Evolutionary conservation across 345 rosid genomes (phyloP), one percentile per base, ranked within the genome.

Genomic region (Turritis glabra): DNA sequence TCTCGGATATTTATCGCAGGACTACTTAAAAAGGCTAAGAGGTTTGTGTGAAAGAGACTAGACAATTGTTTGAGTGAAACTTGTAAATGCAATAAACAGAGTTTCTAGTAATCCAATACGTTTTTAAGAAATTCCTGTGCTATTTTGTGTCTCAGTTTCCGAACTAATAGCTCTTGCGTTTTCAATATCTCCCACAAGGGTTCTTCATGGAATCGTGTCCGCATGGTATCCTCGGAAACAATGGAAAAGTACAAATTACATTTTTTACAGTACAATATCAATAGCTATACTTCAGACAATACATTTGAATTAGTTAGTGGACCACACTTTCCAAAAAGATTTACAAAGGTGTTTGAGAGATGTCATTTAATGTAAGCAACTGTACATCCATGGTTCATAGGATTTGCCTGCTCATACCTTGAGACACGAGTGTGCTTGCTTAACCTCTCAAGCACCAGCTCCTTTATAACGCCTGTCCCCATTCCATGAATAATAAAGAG

Each of bases 311-410:
- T 69, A 55, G 29, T 54, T 29, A 26, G 62, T 43, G 48, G 37
- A 71, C 67, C 47, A 50, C 19, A 48, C 51, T 37, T 27, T 1
- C 7, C 47, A 47, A 48, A 13, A 19, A 62, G 38, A 38, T 51
- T 40, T 40, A 63, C 63, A 73, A 17, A 62, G 14, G 43, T 59
- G 37, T 72, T 1, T 62, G 29, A 55, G 22, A 33, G n/a, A 37
- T 40, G 14, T 89, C 81, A 94, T 46, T 84, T 91, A 74, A 94
- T 87, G 77, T 86, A 91, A 55, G 90, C 97, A 77, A 91, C 92
- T 56, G 96, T 94, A 79, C 97, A 90, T 15, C 96, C 98, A 78
- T 86, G 84, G 82, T 91, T 91, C 81, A 82, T 71, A 27, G 95
- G 89, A 81, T 85, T 85, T 74, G 89, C 96, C 48, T 86, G 86